phyloP scores from a whole-genome alignment of 2,329 filamentous ascomycete species.

The Penicillium sp. region DNA sequence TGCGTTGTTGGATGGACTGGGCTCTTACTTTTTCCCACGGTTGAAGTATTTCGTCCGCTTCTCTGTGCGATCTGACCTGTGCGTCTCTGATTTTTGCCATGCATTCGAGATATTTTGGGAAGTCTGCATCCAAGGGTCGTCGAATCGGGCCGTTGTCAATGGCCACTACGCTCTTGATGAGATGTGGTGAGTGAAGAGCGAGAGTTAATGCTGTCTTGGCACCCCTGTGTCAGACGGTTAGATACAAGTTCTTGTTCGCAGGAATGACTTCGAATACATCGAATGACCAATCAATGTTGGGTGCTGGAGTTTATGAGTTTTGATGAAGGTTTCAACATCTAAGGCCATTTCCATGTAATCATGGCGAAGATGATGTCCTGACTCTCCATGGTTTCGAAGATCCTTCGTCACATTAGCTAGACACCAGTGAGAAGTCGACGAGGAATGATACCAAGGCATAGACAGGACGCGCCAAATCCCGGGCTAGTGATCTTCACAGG shows the following conservation, averaged over 20 bases:
- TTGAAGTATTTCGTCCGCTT: conserved; percentile 8
- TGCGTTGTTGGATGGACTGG: not conserved
- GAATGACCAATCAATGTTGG: conserved; percentile 12
- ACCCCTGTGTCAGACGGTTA: conserved; percentile 2
- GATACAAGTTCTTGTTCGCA: not conserved
- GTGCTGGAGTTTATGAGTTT: conserved; percentile 10
- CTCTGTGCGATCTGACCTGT: conserved; percentile 4
- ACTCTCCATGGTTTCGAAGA: conserved; percentile 85
- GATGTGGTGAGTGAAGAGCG: conserved; percentile 15
- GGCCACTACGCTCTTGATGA: conserved; percentile 19
- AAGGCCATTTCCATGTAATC: conserved; percentile 22
- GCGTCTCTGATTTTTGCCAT: conserved; percentile 4
- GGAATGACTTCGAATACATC: conserved; percentile 3
- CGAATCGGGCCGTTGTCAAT: conserved; percentile 22
- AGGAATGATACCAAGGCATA: conserved; percentile 8
- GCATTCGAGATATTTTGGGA: conserved; percentile 44
- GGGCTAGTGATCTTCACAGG: conserved; percentile 4
- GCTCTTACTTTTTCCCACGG: conserved; percentile 1
- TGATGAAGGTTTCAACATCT: conserved; percentile 21
- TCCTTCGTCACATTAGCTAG: too few relatives aligned
- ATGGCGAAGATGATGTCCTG: conserved; percentile 54
- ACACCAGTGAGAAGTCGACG: not conserved
- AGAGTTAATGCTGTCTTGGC: conserved; percentile 21
- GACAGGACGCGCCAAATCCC: conserved; percentile 7
- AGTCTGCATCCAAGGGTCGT: conserved; percentile 15